Evolutionary conservation across 2,329 filamentous ascomycete genomes (phyloP).

Genomic region (Amylocarpus encephaloides): DNA sequence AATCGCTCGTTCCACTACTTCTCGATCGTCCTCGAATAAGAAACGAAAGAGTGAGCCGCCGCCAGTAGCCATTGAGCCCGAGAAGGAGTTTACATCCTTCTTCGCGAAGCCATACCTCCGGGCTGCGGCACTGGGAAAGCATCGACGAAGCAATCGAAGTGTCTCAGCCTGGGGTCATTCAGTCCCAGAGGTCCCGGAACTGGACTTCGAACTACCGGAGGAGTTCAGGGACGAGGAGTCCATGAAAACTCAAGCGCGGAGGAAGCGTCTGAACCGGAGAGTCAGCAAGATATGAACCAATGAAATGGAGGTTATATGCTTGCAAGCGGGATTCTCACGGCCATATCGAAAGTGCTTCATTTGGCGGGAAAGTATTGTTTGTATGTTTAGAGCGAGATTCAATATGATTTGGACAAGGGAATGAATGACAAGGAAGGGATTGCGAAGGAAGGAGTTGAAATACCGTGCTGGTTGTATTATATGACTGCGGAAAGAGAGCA

Average conservation of each 20-base stretch:
- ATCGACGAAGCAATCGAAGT: conserved; percentile 62
- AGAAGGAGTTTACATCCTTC: conserved; percentile 75
- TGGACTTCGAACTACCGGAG: conserved; percentile 69
- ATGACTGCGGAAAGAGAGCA: background rate
- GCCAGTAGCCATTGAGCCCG: conserved; percentile 24
- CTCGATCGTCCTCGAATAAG: background rate
- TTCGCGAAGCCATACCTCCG: conserved; percentile 67
- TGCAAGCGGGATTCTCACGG: conserved; percentile 5
- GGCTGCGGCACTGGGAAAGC: conserved; percentile 68
- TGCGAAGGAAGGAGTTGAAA: background rate
- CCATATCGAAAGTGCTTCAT: conserved; percentile 34
- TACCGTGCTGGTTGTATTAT: conserved; percentile 9
- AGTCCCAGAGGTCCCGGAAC: conserved; percentile 64
- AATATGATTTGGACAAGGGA: no score
- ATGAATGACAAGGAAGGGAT: no score
- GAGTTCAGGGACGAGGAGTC: conserved; percentile 42
- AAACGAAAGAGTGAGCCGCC: no score
- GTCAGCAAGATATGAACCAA: conserved; percentile 17
- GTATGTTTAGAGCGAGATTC: conserved; percentile 8
- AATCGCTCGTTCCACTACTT: conserved; percentile 28
- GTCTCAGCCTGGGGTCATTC: conserved; percentile 75
- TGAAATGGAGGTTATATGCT: no score
- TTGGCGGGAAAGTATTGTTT: conserved; percentile 23
- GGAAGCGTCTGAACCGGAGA: conserved; percentile 43
- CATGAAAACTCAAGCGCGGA: conserved; percentile 53